Evolutionary conservation across 305 asterid genomes (phyloP).

Genomic region (Rubia peregrina): DNA sequence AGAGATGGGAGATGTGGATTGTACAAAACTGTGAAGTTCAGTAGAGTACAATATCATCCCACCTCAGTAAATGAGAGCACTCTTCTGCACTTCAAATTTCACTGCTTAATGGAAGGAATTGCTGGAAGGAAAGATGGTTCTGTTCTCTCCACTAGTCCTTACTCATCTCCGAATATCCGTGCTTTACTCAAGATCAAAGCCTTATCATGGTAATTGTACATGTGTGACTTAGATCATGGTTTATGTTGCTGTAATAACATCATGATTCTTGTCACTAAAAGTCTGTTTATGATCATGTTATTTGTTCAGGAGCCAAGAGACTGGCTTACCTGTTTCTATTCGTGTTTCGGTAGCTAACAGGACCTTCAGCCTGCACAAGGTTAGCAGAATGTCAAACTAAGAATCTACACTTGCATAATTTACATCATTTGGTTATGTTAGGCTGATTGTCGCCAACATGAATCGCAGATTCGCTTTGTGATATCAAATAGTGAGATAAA

Average conservation of each 20-base stretch:
- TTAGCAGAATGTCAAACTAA: constrained; percentile 8
- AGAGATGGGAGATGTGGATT: not conserved
- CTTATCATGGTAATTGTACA: constrained; percentile 44
- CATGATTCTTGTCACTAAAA: constrained; percentile 3
- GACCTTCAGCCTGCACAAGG: constrained; percentile 67
- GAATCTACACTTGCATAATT: not conserved
- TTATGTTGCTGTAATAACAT: not conserved
- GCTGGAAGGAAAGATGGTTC: constrained; percentile 26
- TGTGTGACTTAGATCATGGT: no score
- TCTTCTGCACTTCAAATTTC: not conserved
- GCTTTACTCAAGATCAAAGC: constrained; percentile 69
- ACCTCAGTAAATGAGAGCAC: not conserved
- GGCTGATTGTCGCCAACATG: not conserved
- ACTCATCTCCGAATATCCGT: constrained; percentile 52
- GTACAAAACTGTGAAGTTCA: not conserved
- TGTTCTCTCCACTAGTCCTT: constrained; percentile 40
- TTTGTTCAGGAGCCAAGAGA: constrained; percentile 59
- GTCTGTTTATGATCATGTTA: constrained; percentile 2
- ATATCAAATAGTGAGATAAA: no score
- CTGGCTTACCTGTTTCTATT: constrained; percentile 57
- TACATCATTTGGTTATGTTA: not conserved
- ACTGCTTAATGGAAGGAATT: not conserved
- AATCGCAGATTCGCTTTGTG: no score
- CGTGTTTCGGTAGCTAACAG: constrained; percentile 43
- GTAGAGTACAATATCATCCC: not conserved